Evolutionary conservation across 225 moss, liverwort and hornwort genomes (phyloP), one percentile per base, ranked within the genome.

Genomic region (Climacium dendroides): DNA sequence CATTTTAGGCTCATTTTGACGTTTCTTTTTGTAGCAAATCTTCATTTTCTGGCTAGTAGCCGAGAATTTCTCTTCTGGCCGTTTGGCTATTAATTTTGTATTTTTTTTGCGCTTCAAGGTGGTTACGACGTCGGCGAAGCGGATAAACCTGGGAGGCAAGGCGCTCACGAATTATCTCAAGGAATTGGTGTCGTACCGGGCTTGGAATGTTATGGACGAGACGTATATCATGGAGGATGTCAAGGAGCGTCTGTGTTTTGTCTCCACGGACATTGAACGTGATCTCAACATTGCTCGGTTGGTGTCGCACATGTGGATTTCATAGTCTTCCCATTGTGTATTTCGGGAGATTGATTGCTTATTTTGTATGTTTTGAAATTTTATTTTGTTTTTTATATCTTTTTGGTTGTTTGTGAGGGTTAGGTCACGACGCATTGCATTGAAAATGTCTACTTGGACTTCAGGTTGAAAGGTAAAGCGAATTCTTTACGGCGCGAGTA

Each of bases 171-270:
- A 97, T 86, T 96, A 96, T 77, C 90, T 99, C 54, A 99, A 99
- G 93, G 99, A 99, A 87, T 80, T 99, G 55, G 97, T 99, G 55
- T 97, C 97, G 0, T 99, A 97, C 87, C 93, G 99, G 41, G 96
- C 99, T 50, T 97, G 96, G 99, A 99, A 99, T 74, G 97, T 99
- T 66, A 99, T 97, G 99, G 99, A 99, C 85, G 97, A 99, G 88
- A 97, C 95, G 14, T 96, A 93, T 73, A 97, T 97, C 48, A 97
- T 99, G 94, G 99, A 99, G 89, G 97, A 99, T 83, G 99, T 97
- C 45, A 99, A 99, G 87, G 99, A 97, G 78, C 95, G 94, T 73
- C 91, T 99, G 50, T 97, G 99, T 78, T 95, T 97, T 37, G 96
- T 96, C 78, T 99, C 99, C 20, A 79, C 92, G n/a, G 95, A 96